Evolutionary conservation across 2,329 filamentous ascomycete species (phyloP), one percentile per base, ranked within the genome.

Genomic region (Colletotrichum orchidophilum): DNA sequence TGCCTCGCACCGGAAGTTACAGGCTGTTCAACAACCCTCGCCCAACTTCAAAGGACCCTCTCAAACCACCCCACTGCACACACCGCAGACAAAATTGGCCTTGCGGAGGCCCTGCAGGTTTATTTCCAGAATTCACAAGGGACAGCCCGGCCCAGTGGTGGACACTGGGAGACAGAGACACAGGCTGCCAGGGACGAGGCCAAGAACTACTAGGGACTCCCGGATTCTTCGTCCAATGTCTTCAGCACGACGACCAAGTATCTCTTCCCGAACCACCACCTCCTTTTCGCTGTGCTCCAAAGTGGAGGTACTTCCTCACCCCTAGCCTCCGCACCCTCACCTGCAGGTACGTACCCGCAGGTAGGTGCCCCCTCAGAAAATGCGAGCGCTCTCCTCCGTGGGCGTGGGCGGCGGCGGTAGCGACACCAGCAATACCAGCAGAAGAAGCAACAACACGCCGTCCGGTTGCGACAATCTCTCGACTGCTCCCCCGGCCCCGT

Each of bases 1-100:
- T 49, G 50, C 53, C 67, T 50, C 64, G n/a, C 50, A 68, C 63
- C 68, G 68, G 68, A 63, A 71, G n/a, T 71, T 68, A 33, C 58
- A 71, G 57, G 52, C 55, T 46, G 24, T 52, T 21, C 55, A 11
- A 29, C 49, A 64, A 50, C 62, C 63, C 33, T 57, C 49, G 31
- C 27, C 26, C 26, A 26, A 18, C 35, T 15, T 35, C 18, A 29
- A 31, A 26, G 15, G 49, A 54, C 55, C 55, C 63, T 27, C 46
- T 9, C 59, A 50, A 35, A 31, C 18, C 24, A 64, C 39, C 66
- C 62, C 62, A 70, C 66, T 26, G 66, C 42, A 42, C 39, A 52
- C 49, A n/a, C 59, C 59, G 29, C 18, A n/a, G 39, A 46, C 26
- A 63, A 68, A 63, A 64, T 63, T 68, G 66, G 65, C 15, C 65